Evolutionary conservation across 2,329 filamentous ascomycete species (phyloP), one percentile per base, ranked within the genome.

Genomic region (Nemania abortiva): DNA sequence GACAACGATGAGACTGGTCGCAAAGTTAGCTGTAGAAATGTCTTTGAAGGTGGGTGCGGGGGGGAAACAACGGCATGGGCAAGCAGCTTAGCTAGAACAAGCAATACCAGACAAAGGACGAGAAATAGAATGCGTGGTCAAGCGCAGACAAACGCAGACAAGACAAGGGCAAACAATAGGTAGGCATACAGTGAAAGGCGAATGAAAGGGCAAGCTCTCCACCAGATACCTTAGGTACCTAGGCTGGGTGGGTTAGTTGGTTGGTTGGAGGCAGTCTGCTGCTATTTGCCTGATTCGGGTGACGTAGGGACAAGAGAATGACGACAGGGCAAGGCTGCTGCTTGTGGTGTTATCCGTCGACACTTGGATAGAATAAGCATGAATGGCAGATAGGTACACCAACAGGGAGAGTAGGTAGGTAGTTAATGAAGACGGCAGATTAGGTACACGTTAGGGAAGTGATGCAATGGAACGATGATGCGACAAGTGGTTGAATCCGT

Each of bases 1-100:
- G 52, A 37, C 27, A 42, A 37, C 37, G 63, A 49, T 9, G 20
- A 54, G 52, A 34, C 53, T 65, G 37, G 55, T 71, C 56, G 60
- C 29, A 34, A 55, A 50, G 54, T 64, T 34, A 65, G 62, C 54
- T 45, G 3, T 13, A 11, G 34, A 11, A 24, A 1, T 52, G 50
- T 52, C 49, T 60, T 61, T 59, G 49, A 45, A 47, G 50, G 22
- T 29, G 22, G 39, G 29, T 18, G 29, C 54, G n/a, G 34, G 4
- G 34, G 20, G 22, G n/a, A 49, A 52, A 55, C 55, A 61, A 60
- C 58, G 65, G 37, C 53, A 47, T 15, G 22, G 29, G 29, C 18
- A 52, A 13, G 29, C 27, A 39, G 24, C 24, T 27, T 27, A 27
- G 29, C 52, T 55, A 27, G 9, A 27, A 29, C n/a, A 59, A 53